Evolutionary conservation across 768 basidiomycete genomes (phyloP), one percentile per base, ranked within the genome.

Genomic region (Amanita rubescens): DNA sequence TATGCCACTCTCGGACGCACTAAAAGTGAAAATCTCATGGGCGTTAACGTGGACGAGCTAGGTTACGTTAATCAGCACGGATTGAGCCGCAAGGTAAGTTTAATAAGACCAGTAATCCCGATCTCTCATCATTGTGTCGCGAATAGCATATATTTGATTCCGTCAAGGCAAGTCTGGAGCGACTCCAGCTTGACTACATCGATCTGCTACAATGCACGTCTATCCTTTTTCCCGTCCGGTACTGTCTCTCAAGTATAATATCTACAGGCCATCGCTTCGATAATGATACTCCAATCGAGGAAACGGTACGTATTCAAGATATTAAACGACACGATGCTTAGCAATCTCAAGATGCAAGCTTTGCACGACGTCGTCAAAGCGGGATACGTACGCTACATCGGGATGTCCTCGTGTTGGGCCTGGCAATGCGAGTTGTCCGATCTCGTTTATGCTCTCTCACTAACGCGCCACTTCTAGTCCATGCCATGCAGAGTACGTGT

Each of bases 41-140:
- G 5, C 11, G 14, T 50, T 10, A 62, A 65, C 25, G 60, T 67
- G 0, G 75, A 79, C 48, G 56, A 65, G 0, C 22, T 61, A 14
- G 79, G 81, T 7, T 82, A 79, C 54, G 72, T 80, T n/a, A 85
- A 75, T 54, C 65, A 70, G 30, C 53, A 59, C 25, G 71, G 71
- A 15, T 51, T 68, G 12, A 68, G 66, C 33, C 63, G 75, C 37
- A 75, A 78, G 69, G 75, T 76, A 38, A 20, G n/a, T n/a, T n/a
- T n/a, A n/a, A n/a, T n/a, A n/a, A n/a, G n/a, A n/a, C n/a, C n/a
- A n/a, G n/a, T n/a, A n/a, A n/a, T n/a, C n/a, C n/a, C n/a, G n/a
- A n/a, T n/a, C n/a, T n/a, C n/a, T n/a, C n/a, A n/a, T n/a, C n/a
- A n/a, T n/a, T n/a, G n/a, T n/a, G n/a, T n/a, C n/a, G n/a, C n/a